Percentiles rank a stretch among this genome's conserved stretches.
Evolutionary conservation across 495 filamentous ascomycete genomes (phyloP).

Genomic region (Aspergillus conjunctus): DNA sequence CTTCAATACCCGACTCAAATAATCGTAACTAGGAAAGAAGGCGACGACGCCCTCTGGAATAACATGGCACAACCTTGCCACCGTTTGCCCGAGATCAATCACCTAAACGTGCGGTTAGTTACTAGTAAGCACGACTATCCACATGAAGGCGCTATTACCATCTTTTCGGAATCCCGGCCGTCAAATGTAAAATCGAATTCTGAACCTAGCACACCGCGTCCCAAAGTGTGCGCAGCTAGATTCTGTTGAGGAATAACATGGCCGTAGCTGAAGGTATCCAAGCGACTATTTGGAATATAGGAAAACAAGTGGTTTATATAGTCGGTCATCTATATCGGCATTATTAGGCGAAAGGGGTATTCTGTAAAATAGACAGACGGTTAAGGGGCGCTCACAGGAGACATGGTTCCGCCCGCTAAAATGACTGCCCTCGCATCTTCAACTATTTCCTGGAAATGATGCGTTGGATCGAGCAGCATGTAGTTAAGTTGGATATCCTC

Average conservation of each 20-base stretch:
- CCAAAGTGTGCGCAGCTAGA: slow-evolving; percentile 70
- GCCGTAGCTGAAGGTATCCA: slow-evolving; percentile 85
- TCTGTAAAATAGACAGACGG: background rate
- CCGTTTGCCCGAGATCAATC: slow-evolving; percentile 69
- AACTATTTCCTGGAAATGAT: slow-evolving; percentile 87
- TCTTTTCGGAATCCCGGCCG: slow-evolving; percentile 61
- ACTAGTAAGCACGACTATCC: background rate
- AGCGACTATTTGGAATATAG: slow-evolving; percentile 61
- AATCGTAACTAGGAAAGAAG: slow-evolving; percentile 94
- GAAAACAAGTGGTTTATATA: slow-evolving; percentile 85
- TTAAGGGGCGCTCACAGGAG: slow-evolving; percentile 61
- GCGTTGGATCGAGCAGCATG: slow-evolving; percentile 89
- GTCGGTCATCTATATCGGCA: slow-evolving; percentile 67
- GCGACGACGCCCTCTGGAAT: slow-evolving; percentile 93
- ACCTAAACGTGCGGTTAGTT: slow-evolving; percentile 51
- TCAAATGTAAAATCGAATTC: slow-evolving; percentile 88
- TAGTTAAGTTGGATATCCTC: slow-evolving; percentile 72
- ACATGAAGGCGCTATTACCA: slow-evolving; percentile 39
- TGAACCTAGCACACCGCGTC: slow-evolving; percentile 52
- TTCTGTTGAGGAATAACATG: slow-evolving; percentile 89
- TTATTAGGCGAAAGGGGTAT: slow-evolving; percentile 10
- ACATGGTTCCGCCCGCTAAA: slow-evolving; percentile 95
- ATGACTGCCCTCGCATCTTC: slow-evolving; percentile 86
- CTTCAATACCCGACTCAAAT: slow-evolving; percentile 71
- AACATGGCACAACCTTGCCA: slow-evolving; percentile 67